Evolutionary conservation across 73 alveolate genomes (phyloP).

Genomic region (Paramecium sexaurelia): DNA sequence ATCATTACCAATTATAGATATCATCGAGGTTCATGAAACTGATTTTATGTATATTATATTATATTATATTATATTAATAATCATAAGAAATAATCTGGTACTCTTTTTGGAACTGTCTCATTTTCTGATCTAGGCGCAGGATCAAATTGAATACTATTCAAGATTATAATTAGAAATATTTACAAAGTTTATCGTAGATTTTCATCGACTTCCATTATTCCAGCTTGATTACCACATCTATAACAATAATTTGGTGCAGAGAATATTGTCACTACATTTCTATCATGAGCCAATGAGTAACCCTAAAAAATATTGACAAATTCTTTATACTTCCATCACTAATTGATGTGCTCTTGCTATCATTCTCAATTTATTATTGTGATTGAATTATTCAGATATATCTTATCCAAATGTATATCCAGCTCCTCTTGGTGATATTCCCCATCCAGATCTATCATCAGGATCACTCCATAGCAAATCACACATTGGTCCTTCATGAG

Average conservation of each 20-base stretch:
- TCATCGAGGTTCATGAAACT: constrained; percentile 62
- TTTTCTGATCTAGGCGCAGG: constrained; percentile 72
- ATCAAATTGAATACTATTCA: background rate
- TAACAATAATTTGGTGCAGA: constrained; percentile 95
- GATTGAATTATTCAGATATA: constrained; percentile 84
- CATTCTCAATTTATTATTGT: constrained; percentile 80
- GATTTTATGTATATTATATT: background rate
- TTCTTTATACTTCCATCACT: constrained; percentile 87
- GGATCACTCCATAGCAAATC: constrained; percentile 97
- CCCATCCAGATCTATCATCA: constrained; percentile 78
- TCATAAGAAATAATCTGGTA: constrained; percentile 58
- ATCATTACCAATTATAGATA: constrained; percentile 44
- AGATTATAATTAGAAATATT: constrained; percentile 52
- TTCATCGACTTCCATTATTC: constrained; percentile 80
- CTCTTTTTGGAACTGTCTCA: constrained; percentile 19
- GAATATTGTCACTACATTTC: constrained; percentile 89
- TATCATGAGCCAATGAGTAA: constrained; percentile 81
- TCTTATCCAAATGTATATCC: constrained; percentile 83
- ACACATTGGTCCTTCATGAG: constrained; percentile 91
- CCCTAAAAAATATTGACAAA: constrained; percentile 73
- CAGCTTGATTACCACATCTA: constrained; percentile 89
- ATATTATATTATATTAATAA: background rate
- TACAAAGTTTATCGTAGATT: constrained; percentile 68
- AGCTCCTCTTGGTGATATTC: constrained; percentile 79
- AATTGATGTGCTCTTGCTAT: constrained; percentile 95